Conservation (phyloP, 495 filamentous ascomycete genomes). For the Aspergillus bertholletiae region DNA sequence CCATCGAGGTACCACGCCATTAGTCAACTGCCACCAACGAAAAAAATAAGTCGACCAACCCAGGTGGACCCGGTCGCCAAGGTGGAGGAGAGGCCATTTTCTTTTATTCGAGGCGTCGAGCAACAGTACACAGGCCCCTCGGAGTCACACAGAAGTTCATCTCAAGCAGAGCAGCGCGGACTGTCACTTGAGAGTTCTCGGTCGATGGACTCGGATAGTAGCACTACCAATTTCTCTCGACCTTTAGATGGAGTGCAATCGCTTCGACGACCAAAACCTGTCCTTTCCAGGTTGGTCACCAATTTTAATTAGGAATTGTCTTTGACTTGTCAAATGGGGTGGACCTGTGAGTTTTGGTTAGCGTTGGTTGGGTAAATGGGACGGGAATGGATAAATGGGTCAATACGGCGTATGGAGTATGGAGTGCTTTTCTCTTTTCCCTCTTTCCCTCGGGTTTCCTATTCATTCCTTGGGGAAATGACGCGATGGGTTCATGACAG, state of each 20-base stretch:
- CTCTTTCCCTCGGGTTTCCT: background rate
- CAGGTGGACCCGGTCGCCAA: background rate
- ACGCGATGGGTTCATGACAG: background rate
- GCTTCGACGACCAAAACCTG: slow-evolving; percentile 32
- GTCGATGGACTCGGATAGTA: background rate
- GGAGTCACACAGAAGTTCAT: background rate
- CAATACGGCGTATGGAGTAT: background rate
- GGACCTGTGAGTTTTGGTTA: background rate
- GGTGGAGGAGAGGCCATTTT: background rate
- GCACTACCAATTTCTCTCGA: background rate
- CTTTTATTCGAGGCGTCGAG: background rate
- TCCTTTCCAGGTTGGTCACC: slow-evolving; percentile 38
- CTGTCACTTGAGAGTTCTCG: slow-evolving; percentile 1
- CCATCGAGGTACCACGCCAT: slow-evolving; percentile 16
- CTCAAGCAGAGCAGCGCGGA: background rate
- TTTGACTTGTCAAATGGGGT: background rate
- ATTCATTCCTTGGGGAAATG: background rate
- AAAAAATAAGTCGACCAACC: background rate
- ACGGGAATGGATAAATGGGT: background rate
- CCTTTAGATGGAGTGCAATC: slow-evolving; percentile 3
- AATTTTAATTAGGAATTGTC: slow-evolving; percentile 24
- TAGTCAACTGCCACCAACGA: background rate
- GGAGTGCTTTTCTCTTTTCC: background rate
- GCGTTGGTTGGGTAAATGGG: background rate
- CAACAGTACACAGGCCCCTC: background rate